phyloP scores from a whole-genome alignment of 1,139 yeast genomes.

The Hyphopichia buzzinii region DNA sequence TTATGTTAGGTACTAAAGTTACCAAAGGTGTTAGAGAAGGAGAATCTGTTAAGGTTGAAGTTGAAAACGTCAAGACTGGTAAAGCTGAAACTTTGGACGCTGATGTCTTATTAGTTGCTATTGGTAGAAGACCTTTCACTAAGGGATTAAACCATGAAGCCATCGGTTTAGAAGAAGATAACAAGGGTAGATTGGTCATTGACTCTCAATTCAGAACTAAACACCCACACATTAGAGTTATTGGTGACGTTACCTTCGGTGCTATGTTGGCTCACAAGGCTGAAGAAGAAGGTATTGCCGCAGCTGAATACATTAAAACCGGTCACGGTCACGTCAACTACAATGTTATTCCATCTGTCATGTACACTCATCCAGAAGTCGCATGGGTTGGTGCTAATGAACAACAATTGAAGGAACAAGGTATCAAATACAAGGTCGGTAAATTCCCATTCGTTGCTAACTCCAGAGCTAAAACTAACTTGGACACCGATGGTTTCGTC shows the following conservation, averaged over 20 bases:
- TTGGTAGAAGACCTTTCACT: conserved; percentile 98
- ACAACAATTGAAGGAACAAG: conserved; percentile 92
- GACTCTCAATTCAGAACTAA: conserved; percentile 93
- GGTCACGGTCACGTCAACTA: conserved; percentile 99
- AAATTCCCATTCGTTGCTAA: conserved; percentile 98
- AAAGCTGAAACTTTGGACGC: conserved; percentile 78
- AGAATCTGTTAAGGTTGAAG: conserved; percentile 80
- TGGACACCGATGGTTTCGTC: conserved; percentile 96
- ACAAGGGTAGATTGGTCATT: conserved; percentile 89
- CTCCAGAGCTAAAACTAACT: conserved; percentile 98
- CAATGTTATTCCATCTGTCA: conserved; percentile 95
- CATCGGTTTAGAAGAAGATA: conserved; percentile 85
- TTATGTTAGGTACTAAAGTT: conserved; percentile 92
- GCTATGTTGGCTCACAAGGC: conserved; percentile 99
- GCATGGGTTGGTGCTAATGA: conserved; percentile 99
- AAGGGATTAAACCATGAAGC: conserved; percentile 86
- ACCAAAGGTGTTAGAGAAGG: conserved; percentile 83
- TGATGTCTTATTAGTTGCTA: conserved; percentile 92
- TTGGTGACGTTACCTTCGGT: conserved; percentile 98
- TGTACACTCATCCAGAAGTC: conserved; percentile 99
- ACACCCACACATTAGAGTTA: conserved; percentile 89
- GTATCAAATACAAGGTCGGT: conserved; percentile 89
- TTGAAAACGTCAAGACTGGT: conserved; percentile 87
- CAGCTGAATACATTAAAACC: conserved; percentile 86
- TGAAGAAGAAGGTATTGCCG: conserved; percentile 99